Base-by-base conservation (phyloP, 2,329 filamentous ascomycete species). In the Cephalotrichum gorgonifer region DNA sequence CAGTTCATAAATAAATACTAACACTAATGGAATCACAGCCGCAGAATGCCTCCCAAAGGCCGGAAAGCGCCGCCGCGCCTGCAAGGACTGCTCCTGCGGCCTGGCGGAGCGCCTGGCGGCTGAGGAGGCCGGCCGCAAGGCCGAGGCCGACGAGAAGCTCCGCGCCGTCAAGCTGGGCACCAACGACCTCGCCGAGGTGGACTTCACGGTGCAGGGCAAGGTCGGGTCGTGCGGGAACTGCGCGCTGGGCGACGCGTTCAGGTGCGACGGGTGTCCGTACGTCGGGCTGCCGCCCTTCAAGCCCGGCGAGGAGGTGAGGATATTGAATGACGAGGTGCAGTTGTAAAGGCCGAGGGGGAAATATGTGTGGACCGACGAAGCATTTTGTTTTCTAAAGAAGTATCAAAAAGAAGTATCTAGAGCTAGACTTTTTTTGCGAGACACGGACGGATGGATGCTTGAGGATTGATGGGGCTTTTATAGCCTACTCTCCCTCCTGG, bases 151-250 rank as follows among this genome's bases (percentile, higher is more conserved):
- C 50, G 62, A 62, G 48, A 85, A 85, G 64, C 75, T 96, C 43
- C 79, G 77, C 45, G 44, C 43, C 33, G 22, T 49, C 42, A 86
- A 84, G 65, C 72, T 94, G 43, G 78, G 74, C 35, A 71, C 79
- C 1, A 82, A 88, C 58, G 93, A 98, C 62, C 70, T 98, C 44
- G 82, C 79, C 47, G 91, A 97, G 66, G 76, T 97, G 8, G 93
- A 98, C 67, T 97, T 98, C 62, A 98, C 93, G 1, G 88, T 97
- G n/a, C 78, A 95, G 66, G 93, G 93, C 57, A 97, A 96, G 72
- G 87, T 91, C 6, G 91, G 93, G 49, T 94, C 87, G 17, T 98
- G 93, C 65, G 88, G 88, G 26, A 96, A 91, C 68, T 97, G 93
- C 67, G 85, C 89, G 26, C 75, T 98, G 15, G 93, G 93, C 46